A percentile compares a stretch with the other conserved stretches of the same genome.
phyloP scores from a whole-genome alignment of 176 grass and related monocot species.

The Metroxylon sagu region DNA sequence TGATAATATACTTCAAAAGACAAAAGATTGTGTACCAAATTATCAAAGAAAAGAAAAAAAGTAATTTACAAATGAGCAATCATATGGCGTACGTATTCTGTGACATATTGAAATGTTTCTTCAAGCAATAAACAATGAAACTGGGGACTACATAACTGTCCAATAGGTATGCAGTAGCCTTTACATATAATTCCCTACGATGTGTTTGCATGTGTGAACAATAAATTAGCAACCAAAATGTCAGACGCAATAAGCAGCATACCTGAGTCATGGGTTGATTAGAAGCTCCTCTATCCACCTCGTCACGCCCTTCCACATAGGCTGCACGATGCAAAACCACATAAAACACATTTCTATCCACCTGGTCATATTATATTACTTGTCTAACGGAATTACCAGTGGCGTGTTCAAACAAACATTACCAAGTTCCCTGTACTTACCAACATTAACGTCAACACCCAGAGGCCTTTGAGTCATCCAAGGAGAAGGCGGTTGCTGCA shows the following conservation, averaged over 20 bases:
- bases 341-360: not conserved
- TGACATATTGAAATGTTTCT: too few relatives aligned
- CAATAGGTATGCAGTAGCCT: too few relatives aligned
- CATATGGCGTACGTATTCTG: too few relatives aligned
- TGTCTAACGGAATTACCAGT: not conserved
- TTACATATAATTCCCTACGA: too few relatives aligned
- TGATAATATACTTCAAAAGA: not conserved
- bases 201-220: too few relatives aligned
- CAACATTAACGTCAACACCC: constrained; percentile 87
- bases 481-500: constrained; percentile 67
- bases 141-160: too few relatives aligned
- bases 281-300: constrained; percentile 45
- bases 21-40: not conserved
- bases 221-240: too few relatives aligned
- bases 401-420: constrained; percentile 5
- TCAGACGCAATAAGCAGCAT: too few relatives aligned
- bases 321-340: constrained; percentile 24
- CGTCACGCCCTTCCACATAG: constrained; percentile 75
- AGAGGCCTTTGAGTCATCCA: constrained; percentile 72
- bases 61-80: too few relatives aligned
- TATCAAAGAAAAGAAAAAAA: not conserved
- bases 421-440: constrained; percentile 35
- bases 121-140: too few relatives aligned
- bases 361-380: not conserved
- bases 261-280: constrained; percentile 66